Conservation (phyloP, 2,329 filamentous ascomycete genomes). For the Neodidymelliopsis sp. region DNA sequence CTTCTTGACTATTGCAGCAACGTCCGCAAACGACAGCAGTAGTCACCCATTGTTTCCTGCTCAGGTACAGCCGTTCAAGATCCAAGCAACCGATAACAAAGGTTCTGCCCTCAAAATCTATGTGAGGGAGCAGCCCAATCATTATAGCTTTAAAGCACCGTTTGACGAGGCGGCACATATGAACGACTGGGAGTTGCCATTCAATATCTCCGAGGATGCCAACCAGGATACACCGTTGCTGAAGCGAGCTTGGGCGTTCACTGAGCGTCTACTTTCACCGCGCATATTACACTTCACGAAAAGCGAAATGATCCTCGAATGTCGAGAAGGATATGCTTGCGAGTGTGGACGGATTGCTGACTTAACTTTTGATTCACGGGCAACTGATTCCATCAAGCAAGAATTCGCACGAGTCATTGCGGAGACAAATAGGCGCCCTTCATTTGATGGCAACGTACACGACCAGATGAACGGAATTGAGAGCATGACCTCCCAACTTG, state of each 20-base stretch:
- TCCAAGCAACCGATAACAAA: slow-evolving; percentile 44
- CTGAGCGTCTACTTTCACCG: slow-evolving; percentile 41
- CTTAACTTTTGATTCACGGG: slow-evolving; percentile 38
- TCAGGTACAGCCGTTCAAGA: slow-evolving; percentile 38
- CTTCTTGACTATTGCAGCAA: slow-evolving; percentile 45
- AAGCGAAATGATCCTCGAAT: slow-evolving; percentile 49
- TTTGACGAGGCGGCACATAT: slow-evolving; percentile 45
- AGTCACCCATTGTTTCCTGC: slow-evolving; percentile 36
- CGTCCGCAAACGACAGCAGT: slow-evolving; percentile 40
- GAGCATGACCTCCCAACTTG: slow-evolving; percentile 40
- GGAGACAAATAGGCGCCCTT: slow-evolving; percentile 22
- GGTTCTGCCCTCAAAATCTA: slow-evolving; percentile 42
- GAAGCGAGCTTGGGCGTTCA: slow-evolving; percentile 45
- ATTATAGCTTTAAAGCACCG: slow-evolving; percentile 48
- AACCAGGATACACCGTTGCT: slow-evolving; percentile 43
- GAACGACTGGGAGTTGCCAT: slow-evolving; percentile 47
- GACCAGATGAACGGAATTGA: slow-evolving; percentile 23
- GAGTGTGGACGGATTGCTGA: slow-evolving; percentile 47
- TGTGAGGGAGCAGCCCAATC: slow-evolving; percentile 45
- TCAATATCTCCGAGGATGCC: slow-evolving; percentile 40
- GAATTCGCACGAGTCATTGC: slow-evolving; percentile 38
- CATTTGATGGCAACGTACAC: slow-evolving; percentile 11
- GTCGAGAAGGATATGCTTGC: slow-evolving; percentile 46
- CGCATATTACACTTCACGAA: slow-evolving; percentile 45
- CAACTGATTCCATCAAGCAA: slow-evolving; percentile 46